phyloP scores from a whole-genome alignment of 495 filamentous ascomycete genomes.

The Neurospora sp. region DNA sequence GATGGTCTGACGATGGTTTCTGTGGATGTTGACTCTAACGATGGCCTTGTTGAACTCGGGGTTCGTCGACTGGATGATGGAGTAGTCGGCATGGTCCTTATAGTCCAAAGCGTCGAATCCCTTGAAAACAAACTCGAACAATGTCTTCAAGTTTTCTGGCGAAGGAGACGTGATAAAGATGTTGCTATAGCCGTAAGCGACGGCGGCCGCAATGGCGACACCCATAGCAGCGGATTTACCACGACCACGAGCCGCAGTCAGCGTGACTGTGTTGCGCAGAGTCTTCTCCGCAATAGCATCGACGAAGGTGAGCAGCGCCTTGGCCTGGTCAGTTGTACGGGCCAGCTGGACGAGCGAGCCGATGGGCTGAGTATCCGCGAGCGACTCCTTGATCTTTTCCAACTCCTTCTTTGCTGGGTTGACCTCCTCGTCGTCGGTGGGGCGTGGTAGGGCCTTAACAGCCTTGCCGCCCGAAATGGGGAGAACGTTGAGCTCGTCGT shows the following conservation, averaged over 20 bases:
- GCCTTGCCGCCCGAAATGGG: slow-evolving; percentile 93
- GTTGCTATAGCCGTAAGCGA: slow-evolving; percentile 96
- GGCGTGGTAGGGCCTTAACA: slow-evolving; percentile 74
- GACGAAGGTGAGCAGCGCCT: slow-evolving; percentile 87
- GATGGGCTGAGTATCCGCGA: slow-evolving; percentile 76
- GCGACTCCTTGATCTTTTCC: slow-evolving; percentile 74
- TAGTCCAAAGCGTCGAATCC: slow-evolving; percentile 92
- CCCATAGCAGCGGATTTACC: slow-evolving; percentile 96
- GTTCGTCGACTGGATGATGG: slow-evolving; percentile 96
- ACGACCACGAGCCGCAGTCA: slow-evolving; percentile 89
- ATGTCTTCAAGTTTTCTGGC: slow-evolving; percentile 94
- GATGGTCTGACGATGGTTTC: slow-evolving; percentile 94
- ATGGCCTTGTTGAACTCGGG: slow-evolving; percentile 99
- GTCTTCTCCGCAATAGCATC: slow-evolving; percentile 97
- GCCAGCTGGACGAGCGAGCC: slow-evolving; percentile 76
- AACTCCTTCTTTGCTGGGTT: slow-evolving; percentile 64
- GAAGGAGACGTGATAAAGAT: slow-evolving; percentile 99
- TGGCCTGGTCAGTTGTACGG: slow-evolving; percentile 89
- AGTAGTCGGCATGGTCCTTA: slow-evolving; percentile 91
- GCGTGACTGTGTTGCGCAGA: slow-evolving; percentile 78
- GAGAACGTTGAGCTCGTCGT: slow-evolving; percentile 95
- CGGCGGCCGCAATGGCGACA: slow-evolving; percentile 84
- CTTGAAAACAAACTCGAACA: slow-evolving; percentile 98
- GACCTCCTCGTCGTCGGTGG: slow-evolving; percentile 54
- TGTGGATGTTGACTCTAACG: slow-evolving; percentile 90